Base-by-base conservation (phyloP, 129 eudicot genomes). In the Chrysanthemum lavandulifolium region DNA sequence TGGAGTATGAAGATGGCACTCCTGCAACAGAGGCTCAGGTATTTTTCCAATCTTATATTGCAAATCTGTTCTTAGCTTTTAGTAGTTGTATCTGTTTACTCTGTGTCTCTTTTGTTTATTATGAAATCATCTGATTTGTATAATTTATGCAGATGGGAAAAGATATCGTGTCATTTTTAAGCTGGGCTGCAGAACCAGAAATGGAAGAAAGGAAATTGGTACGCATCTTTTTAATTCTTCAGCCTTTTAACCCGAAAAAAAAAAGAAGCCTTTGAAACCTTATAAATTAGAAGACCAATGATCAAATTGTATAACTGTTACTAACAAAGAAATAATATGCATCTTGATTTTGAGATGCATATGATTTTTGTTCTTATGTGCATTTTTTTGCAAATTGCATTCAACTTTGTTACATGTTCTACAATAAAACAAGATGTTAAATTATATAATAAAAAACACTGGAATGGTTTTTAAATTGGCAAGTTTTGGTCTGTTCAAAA, bases 121-220 rank as follows among this genome's bases (percentile, higher is more conserved):
- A 12, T n/a, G n/a, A 53, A 72, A 6, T 29, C 51, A n/a, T 36
- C 40, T n/a, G 3, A 71, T 55, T 6, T 56, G 29, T 64, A n/a
- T 33, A 40, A 56, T 73, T n/a, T 67, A 19, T 54, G 69, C 81
- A 92, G 98, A 92, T 92, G 98, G 98, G 95, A 23, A 92, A 92
- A 85, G 98, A 92, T 67, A 69, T 92, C 0, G 90, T 84, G 12
- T 68, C 91, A 50, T 92, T 92, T 68, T 82, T 92, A 75, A 49
- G 94, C 53, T 92, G 98, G 98, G 98, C 98, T 21, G 98, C 98
- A 27, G 96, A 92, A 71, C 98, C 98, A 40, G 98, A 92, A 78
- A 89, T 92, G 98, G 98, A 92, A 82, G 98, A 92, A 78, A 80
- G 98, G 70, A 92, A 92, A 79, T 86, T 92, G 86, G 98, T 89